phyloP scores from a whole-genome alignment of 2,329 filamentous ascomycete genomes.

The Emergomyces africanus region DNA sequence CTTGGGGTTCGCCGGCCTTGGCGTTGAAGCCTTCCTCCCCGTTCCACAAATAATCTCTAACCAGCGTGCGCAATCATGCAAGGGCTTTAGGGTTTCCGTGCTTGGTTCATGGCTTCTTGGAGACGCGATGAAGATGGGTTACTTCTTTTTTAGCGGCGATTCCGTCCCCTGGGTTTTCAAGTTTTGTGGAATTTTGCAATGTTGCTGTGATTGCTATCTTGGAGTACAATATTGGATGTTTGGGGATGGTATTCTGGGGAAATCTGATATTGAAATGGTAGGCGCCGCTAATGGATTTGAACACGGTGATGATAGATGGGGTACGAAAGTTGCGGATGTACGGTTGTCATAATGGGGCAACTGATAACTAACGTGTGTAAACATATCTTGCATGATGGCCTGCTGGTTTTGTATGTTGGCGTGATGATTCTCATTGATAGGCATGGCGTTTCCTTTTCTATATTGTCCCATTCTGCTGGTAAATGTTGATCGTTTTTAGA shows the following conservation, averaged over 20 bases:
- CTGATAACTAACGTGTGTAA: not conserved
- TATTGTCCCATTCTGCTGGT: not conserved
- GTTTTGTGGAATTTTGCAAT: slow-evolving; percentile 37
- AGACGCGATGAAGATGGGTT: slow-evolving; percentile 39
- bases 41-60: slow-evolving; percentile 37
- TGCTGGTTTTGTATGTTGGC: not conserved
- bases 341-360: slow-evolving; percentile 1
- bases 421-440: not conserved
- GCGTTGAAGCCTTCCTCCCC: slow-evolving; percentile 36
- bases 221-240: slow-evolving; percentile 38
- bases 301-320: slow-evolving; percentile 7
- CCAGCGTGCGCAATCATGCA: slow-evolving; percentile 35
- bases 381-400: not conserved
- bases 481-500: not conserved
- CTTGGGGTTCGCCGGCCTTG: slow-evolving; percentile 34
- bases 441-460: not conserved
- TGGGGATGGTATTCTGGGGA: slow-evolving; percentile 9
- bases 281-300: not conserved
- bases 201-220: slow-evolving; percentile 34
- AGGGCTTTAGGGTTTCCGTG: slow-evolving; percentile 37
- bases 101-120: slow-evolving; percentile 36
- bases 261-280: not conserved
- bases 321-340: slow-evolving; percentile 10
- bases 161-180: slow-evolving; percentile 37
- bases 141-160: slow-evolving; percentile 34